These are phyloP conservation scores for Aspergillus terreus DNA, from an alignment of 2,329 filamentous ascomycete species.

Conservation along the genomic window DNA sequence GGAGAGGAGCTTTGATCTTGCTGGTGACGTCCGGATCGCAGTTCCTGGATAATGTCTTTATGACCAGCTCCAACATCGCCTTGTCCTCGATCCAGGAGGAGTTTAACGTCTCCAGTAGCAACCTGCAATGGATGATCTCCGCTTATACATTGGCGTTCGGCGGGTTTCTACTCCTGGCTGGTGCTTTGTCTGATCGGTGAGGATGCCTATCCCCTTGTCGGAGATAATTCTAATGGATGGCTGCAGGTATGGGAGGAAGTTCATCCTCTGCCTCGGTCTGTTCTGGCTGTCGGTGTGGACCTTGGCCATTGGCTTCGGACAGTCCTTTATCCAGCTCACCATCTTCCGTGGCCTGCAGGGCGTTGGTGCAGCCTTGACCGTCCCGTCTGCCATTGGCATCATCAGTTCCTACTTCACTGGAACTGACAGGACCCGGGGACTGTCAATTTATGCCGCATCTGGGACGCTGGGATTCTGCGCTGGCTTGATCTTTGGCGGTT, in stretches of 20 bases:
- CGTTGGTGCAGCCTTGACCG: slow-evolving; percentile 45
- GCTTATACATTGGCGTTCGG: slow-evolving; percentile 42
- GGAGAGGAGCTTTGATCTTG: slow-evolving; percentile 38
- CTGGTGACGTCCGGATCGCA: slow-evolving; percentile 42
- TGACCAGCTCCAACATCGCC: slow-evolving; percentile 42
- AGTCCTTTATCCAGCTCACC: slow-evolving; percentile 39
- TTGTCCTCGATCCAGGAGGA: slow-evolving; percentile 40
- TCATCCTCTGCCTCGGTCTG: slow-evolving; percentile 38
- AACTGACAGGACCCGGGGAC: slow-evolving; percentile 34
- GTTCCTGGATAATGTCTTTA: slow-evolving; percentile 44
- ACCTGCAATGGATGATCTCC: slow-evolving; percentile 42
- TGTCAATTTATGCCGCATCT: slow-evolving; percentile 39
- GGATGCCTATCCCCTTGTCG: background rate
- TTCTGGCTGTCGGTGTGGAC: slow-evolving; percentile 35
- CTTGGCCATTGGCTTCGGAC: slow-evolving; percentile 36
- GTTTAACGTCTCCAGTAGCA: slow-evolving; percentile 30
- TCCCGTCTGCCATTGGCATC: slow-evolving; percentile 46
- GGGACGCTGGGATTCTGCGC: slow-evolving; percentile 40
- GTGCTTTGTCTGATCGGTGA: slow-evolving; percentile 33
- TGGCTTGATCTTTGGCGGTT: slow-evolving; percentile 39
- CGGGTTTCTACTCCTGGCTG: slow-evolving; percentile 31
- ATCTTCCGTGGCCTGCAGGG: slow-evolving; percentile 45
- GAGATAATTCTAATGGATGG: background rate
- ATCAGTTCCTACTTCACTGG: slow-evolving; percentile 42
- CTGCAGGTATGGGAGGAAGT: slow-evolving; percentile 34